Evolutionary conservation across 1,284 basidiomycete genomes (phyloP).

Genomic region (Tylopilus sp.): DNA sequence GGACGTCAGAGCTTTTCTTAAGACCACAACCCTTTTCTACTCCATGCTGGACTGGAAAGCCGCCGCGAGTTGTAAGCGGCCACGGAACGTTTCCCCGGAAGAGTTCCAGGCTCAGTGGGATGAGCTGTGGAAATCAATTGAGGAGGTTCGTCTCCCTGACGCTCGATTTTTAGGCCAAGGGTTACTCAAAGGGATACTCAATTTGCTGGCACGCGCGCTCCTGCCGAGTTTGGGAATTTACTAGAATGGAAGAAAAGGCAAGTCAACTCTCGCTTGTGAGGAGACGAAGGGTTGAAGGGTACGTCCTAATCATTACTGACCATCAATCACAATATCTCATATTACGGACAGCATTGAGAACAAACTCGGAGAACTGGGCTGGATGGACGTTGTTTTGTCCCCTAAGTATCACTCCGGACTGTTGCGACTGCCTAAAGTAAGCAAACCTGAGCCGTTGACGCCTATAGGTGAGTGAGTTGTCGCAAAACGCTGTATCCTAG

Average conservation of each 20-base stretch:
- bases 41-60: slow-evolving; percentile 8
- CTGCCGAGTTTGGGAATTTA: slow-evolving; percentile 9
- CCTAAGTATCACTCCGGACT: background rate
- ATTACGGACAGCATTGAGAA: slow-evolving; percentile 5
- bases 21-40: fast-evolving
- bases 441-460: slow-evolving; percentile 9
- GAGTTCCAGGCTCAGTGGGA: background rate
- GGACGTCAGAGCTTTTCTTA: fast-evolving
- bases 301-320: background rate
- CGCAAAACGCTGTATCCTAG: too few species aligned
- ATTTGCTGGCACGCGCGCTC: slow-evolving; percentile 3
- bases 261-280: slow-evolving; percentile 1
- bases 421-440: slow-evolving; percentile 10
- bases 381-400: background rate
- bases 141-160: background rate
- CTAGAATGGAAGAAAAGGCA: background rate
- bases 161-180: background rate
- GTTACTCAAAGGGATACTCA: background rate
- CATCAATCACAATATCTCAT: background rate
- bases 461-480: slow-evolving; percentile 10
- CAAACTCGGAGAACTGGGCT: slow-evolving; percentile 2
- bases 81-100: background rate
- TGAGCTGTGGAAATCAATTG: background rate
- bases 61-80: background rate
- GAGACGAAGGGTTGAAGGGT: slow-evolving; percentile 10